These are phyloP conservation scores for Fusarium pseudograminearum DNA, from an alignment of 2,329 filamentous ascomycete species.

Conservation along the genomic window DNA sequence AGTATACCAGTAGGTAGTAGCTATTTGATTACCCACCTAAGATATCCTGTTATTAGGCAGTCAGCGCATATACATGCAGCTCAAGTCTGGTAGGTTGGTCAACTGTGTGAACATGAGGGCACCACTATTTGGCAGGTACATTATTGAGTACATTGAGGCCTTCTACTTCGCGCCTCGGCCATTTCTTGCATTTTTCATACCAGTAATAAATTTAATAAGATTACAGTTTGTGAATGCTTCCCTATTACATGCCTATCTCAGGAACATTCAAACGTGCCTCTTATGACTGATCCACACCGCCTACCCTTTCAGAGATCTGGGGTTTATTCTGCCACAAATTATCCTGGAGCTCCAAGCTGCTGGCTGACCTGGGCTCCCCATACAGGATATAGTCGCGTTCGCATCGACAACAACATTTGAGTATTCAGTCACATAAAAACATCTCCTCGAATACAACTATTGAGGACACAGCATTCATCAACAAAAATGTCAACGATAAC, in stretches of 20 bases:
- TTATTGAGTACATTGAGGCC: not conserved
- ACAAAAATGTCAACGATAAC: conserved; percentile 84
- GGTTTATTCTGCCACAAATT: conserved; percentile 34
- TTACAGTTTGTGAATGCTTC: not conserved
- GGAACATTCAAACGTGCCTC: not conserved
- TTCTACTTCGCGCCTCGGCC: not conserved
- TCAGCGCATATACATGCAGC: not conserved
- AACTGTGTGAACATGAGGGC: not conserved
- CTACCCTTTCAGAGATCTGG: conserved; percentile 7
- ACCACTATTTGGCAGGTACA: not conserved
- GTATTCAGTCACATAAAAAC: not conserved
- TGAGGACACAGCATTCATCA: not conserved
- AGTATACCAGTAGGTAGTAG: too few relatives aligned
- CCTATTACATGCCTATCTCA: not conserved
- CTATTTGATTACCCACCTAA: not conserved
- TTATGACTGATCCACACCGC: conserved; percentile 18
- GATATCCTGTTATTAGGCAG: not conserved
- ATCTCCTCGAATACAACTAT: not conserved
- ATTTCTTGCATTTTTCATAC: too few relatives aligned
- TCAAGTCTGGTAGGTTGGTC: not conserved
- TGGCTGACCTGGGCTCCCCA: conserved; percentile 13
- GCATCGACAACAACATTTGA: not conserved
- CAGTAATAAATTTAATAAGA: not conserved
- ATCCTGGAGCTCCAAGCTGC: conserved; percentile 27
- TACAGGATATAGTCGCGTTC: conserved; percentile 13